Base-by-base conservation (phyloP, 345 rosid genomes). In the Conringia planisiliqua region DNA sequence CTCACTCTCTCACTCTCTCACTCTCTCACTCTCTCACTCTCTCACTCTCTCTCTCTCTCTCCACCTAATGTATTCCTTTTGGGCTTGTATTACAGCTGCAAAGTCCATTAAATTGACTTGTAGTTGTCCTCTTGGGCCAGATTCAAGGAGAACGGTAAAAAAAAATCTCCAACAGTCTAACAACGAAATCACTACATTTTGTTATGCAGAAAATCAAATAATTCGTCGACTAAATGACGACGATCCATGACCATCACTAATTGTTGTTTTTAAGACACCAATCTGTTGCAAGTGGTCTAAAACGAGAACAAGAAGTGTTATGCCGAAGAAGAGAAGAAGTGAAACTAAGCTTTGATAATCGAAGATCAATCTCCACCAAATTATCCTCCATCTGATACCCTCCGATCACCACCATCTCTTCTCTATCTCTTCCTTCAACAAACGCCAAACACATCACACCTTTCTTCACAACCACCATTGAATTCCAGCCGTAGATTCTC, bases 231-330 rank as follows among this genome's bases (percentile, higher is more conserved):
- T 5, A 29, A n/a, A n/a, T n/a, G n/a, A n/a, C n/a, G n/a, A n/a
- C n/a, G n/a, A n/a, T n/a, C n/a, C n/a, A n/a, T n/a, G n/a, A n/a
- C 52, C 36, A 62, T 40, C 68, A 42, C 36, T 35, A 26, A 24
- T n/a, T 27, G 54, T n/a, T 27, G 5, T 22, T 11, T 20, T 43
- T 14, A 8, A 4, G 17, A 3, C 5, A 5, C 27, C 54, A 63
- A 43, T 63, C 14, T 26, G 4, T 18, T 10, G 8, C 4, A 5
- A 54, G 35, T 27, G 58, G 58, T 67, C 50, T 55, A 18, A 61
- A 52, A 40, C 22, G 63, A 39, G 66, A 76, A 47, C 65, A 69
- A 36, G 44, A 68, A 24, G 64, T 76, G 16, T 69, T 61, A 29
- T 42, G 3, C 18, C 16, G 27, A 51, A 73, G 27, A 50, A 73